phyloP scores from a whole-genome alignment of 306 rosid species.

The Mimosa bimucronata region DNA sequence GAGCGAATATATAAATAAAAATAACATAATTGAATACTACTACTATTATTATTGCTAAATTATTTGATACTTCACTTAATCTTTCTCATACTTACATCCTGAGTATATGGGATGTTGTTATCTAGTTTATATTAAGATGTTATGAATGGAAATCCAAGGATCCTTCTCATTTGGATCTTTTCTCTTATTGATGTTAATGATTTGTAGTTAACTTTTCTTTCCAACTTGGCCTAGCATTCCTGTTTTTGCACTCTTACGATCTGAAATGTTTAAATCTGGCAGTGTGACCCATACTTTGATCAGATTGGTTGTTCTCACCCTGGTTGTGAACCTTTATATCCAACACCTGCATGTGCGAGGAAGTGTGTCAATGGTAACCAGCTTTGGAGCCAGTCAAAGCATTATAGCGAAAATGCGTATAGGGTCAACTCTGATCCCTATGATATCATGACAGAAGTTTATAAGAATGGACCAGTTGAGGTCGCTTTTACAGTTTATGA shows the following conservation, averaged over 20 bases:
- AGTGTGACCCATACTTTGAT: conserved; percentile 99
- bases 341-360: conserved; percentile 74
- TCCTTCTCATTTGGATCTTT: conserved; percentile 20
- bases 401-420: conserved; percentile 71
- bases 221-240: conserved; percentile 2
- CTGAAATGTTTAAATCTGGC: conserved; percentile 29
- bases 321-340: conserved; percentile 90
- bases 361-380: conserved; percentile 73
- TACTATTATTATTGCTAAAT: not conserved
- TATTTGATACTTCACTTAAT: not conserved
- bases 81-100: not conserved
- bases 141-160: conserved; percentile 23
- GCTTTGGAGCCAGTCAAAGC: conserved; percentile 81
- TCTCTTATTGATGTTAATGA: conserved; percentile 18
- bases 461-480: conserved; percentile 94
- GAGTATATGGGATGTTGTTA: not conserved
- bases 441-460: conserved; percentile 89
- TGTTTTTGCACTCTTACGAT: conserved; percentile 4
- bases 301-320: conserved; percentile 91
- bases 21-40: not conserved
- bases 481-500: conserved; percentile 87
- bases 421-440: conserved; percentile 56
- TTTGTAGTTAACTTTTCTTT: conserved; percentile 10
- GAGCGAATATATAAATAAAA: not conserved
- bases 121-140: not conserved